Evolutionary conservation across 345 rosid species (phyloP), one percentile per base, ranked within the genome.

Genomic region (Eucalyptus tenuipes): DNA sequence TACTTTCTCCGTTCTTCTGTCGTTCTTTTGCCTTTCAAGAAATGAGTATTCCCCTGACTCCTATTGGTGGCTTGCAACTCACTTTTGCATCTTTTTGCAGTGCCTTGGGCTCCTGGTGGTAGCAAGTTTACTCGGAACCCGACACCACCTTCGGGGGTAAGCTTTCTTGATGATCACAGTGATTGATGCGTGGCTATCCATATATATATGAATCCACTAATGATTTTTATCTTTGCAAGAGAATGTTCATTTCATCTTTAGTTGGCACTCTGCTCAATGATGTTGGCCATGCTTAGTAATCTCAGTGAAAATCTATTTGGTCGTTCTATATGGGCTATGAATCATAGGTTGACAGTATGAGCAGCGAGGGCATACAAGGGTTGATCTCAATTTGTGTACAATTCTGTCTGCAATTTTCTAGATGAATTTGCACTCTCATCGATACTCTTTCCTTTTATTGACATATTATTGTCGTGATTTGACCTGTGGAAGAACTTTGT

Each of bases 91-190:
- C 90, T 86, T 87, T 61, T 49, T 90, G 89, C 96, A 97, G 99
- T 98, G 93, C 98, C 99, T 49, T 96, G 99, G 99, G 99, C 99
- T 94, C 99, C 99, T 87, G 99, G 98, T 86, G 99, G 99, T 91
- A 89, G 95, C 88, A 96, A 97, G 95, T 98, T 98, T 90, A 94
- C 95, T 90, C 93, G 99, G 91, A 98, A 98, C 91, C 99, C 98
- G n/a, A 88, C 94, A 85, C 99, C 99, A 17, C 99, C 99, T 90
- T 80, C 92, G 55, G 99, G 98, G 98, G 99, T 98, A 97, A 90
- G 87, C 16, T 6, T 49, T 24, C 66, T 53, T 86, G 87, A 31
- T 53, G 5, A 33, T 40, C 64, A 18, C 31, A 5, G 42, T 86
- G 57, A 53, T 86, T n/a, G n/a, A 50, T 86, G 45, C 6, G 1